Evolutionary conservation across 371 early-diverging fungal genomes (phyloP).

Genomic region (Mucor mucedo): DNA sequence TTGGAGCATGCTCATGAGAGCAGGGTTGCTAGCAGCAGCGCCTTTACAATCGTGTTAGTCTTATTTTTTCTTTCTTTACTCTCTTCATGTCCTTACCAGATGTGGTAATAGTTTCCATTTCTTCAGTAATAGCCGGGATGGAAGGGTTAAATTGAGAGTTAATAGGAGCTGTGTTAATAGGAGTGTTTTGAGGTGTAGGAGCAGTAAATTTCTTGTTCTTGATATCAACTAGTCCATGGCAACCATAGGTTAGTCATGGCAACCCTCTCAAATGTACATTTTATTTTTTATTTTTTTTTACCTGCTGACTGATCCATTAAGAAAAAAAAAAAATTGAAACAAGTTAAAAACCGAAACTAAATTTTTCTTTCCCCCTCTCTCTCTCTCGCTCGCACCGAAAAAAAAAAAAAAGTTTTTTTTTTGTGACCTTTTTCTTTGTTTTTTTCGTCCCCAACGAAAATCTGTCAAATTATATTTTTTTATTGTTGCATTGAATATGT

Average conservation of each 20-base stretch:
- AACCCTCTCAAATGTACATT: too few species aligned
- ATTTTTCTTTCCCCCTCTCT: background rate
- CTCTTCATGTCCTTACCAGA: constrained; percentile 26
- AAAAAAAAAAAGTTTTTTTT: background rate
- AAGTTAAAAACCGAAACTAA: constrained; percentile 19
- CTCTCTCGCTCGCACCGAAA: background rate
- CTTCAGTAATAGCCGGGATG: constrained; percentile 52
- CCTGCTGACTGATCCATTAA: constrained; percentile 45
- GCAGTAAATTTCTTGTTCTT: constrained; percentile 49
- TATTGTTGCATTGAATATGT: too few species aligned
- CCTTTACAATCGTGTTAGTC: constrained; percentile 5
- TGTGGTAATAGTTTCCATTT: constrained; percentile 52
- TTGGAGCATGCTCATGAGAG: constrained; percentile 66
- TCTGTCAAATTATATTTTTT: background rate
- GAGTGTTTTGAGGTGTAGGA: constrained; percentile 73
- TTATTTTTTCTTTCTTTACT: constrained; percentile 10
- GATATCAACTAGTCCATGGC: constrained; percentile 32
- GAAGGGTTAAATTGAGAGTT: constrained; percentile 54
- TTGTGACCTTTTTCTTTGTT: background rate
- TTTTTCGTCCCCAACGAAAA: constrained; percentile 10
- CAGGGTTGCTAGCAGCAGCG: constrained; percentile 49
- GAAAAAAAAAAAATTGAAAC: constrained; percentile 18
- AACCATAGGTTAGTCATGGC: too few species aligned
- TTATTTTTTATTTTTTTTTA: constrained; percentile 9
- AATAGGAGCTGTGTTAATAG: constrained; percentile 70